These are phyloP conservation scores for Botrytis fragariae DNA, from an alignment of 2,329 filamentous ascomycete genomes.

Conservation along the genomic window DNA sequence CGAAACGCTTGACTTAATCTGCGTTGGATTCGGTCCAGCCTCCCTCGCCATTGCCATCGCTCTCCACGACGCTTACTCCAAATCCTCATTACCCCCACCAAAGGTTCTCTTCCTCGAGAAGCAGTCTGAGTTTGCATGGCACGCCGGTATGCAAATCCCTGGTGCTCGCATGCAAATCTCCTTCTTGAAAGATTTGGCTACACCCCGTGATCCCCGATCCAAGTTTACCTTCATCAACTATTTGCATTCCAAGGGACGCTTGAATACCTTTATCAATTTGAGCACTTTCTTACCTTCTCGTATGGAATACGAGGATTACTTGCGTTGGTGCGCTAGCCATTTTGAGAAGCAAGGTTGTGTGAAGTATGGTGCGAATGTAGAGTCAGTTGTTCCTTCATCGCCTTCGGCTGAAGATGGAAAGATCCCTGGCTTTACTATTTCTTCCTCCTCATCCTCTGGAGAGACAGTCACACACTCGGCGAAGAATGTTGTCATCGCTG, in stretches of 20 bases:
- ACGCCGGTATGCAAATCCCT: slow-evolving; percentile 90
- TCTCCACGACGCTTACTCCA: slow-evolving; percentile 70
- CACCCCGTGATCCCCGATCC: slow-evolving; percentile 80
- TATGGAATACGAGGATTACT: slow-evolving; percentile 91
- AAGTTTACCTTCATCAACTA: slow-evolving; percentile 97
- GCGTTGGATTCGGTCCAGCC: slow-evolving; percentile 89
- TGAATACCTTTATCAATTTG: slow-evolving; percentile 89
- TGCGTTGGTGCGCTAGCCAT: slow-evolving; percentile 83
- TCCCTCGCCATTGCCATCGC: slow-evolving; percentile 87
- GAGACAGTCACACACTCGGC: slow-evolving; percentile 42
- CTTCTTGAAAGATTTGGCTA: slow-evolving; percentile 94
- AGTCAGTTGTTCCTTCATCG: slow-evolving; percentile 45
- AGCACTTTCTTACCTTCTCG: slow-evolving; percentile 83
- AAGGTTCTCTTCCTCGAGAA: slow-evolving; percentile 87
- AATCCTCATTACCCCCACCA: slow-evolving; percentile 46
- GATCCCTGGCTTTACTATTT: slow-evolving; percentile 37
- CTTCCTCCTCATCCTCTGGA: slow-evolving; percentile 39
- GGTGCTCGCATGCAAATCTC: slow-evolving; percentile 97
- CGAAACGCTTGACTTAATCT: slow-evolving; percentile 79
- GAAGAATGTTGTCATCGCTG: slow-evolving; percentile 59
- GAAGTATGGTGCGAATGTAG: slow-evolving; percentile 77
- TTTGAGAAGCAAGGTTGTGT: slow-evolving; percentile 57
- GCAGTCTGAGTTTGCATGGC: slow-evolving; percentile 83
- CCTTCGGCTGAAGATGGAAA: slow-evolving; percentile 29
- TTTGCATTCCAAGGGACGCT: slow-evolving; percentile 73